These are phyloP conservation scores for Cryphonectria japonica DNA, from an alignment of 2,329 filamentous ascomycete genomes.

Conservation along the genomic window DNA sequence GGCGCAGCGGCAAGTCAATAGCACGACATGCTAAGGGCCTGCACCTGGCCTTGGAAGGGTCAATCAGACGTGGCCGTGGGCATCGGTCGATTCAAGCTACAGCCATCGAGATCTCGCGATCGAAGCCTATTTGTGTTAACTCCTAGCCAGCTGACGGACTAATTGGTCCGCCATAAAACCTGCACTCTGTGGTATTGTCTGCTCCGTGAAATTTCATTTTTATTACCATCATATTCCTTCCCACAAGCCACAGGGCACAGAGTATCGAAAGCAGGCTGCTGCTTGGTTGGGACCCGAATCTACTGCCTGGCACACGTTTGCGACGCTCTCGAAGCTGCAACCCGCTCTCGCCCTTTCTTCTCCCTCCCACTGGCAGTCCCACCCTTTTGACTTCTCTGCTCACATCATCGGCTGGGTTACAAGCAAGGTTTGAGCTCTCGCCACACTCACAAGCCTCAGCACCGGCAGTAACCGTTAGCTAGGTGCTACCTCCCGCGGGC, in stretches of 20 bases:
- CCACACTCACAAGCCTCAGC: constrained; percentile 27
- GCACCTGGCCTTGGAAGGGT: background rate
- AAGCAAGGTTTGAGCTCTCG: constrained; percentile 21
- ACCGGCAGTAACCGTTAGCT: constrained; percentile 26
- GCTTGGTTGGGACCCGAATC: background rate
- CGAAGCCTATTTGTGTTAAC: background rate
- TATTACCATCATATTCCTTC: background rate
- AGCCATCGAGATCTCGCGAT: constrained; percentile 12
- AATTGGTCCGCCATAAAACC: constrained; percentile 6
- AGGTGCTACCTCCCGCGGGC: constrained; percentile 25
- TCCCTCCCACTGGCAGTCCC: constrained; percentile 2
- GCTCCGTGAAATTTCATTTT: background rate
- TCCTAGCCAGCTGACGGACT: constrained; percentile 3
- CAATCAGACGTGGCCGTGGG: background rate
- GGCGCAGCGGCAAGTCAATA: background rate
- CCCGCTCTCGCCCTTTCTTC: constrained; percentile 1
- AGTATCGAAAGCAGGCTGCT: background rate
- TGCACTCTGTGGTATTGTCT: background rate
- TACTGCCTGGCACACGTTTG: background rate
- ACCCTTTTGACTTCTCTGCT: background rate
- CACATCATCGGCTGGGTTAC: background rate
- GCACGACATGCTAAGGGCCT: background rate
- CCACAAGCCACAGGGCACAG: background rate
- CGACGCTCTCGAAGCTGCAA: background rate
- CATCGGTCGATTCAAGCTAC: constrained; percentile 1